Conservation (phyloP, 2,329 filamentous ascomycete genomes). For the Fusarium sp. region DNA sequence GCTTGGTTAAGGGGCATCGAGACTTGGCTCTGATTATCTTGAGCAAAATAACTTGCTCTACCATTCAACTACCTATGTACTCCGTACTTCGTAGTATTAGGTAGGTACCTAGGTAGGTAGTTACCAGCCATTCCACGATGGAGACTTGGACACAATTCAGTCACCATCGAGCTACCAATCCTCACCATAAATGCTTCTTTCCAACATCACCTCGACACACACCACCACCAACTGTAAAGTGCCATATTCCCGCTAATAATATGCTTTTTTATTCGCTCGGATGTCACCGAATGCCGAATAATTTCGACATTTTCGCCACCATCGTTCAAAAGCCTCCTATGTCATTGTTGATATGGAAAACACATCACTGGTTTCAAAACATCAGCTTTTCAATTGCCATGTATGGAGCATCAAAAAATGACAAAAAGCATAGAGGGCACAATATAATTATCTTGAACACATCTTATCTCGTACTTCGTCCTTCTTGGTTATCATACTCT, state of each 20-base stretch:
- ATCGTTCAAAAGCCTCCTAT: conserved; percentile 15
- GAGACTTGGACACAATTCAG: neutral
- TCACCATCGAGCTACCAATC: neutral
- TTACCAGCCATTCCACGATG: neutral
- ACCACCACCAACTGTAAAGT: conserved; percentile 15
- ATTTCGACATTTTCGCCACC: conserved; percentile 29
- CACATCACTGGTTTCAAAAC: neutral
- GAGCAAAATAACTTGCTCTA: neutral
- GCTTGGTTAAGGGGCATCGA: conserved; percentile 24
- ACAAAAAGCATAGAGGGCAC: neutral
- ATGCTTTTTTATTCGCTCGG: conserved; percentile 34
- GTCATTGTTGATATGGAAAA: conserved; percentile 24
- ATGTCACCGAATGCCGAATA: conserved; percentile 21
- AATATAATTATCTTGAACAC: neutral
- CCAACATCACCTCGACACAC: neutral
- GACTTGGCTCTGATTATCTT: neutral
- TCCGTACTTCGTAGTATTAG: no score
- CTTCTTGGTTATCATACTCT: conserved; percentile 27
- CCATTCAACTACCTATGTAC: neutral
- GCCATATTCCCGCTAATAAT: conserved; percentile 10
- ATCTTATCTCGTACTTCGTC: conserved; percentile 10
- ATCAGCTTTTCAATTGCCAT: neutral
- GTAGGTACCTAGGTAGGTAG: no score
- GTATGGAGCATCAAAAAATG: no score
- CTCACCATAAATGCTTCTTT: neutral